Conservation (phyloP, 1,284 basidiomycete genomes). For the Puccinia horiana region DNA sequence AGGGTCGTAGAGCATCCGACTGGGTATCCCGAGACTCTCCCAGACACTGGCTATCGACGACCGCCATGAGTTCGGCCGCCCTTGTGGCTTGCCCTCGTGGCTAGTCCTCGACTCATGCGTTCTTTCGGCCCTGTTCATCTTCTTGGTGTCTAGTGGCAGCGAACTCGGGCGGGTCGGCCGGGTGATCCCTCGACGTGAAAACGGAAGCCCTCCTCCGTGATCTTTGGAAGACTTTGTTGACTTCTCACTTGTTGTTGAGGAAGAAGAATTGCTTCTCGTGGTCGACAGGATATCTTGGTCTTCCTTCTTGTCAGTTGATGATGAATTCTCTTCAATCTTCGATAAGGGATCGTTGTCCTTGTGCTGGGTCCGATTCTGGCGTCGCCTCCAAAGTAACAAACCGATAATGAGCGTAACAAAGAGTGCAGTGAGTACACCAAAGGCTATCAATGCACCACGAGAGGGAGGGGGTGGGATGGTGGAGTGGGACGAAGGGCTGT, state of each 20-base stretch:
- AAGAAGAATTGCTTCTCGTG: not conserved
- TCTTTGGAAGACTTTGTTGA: not conserved
- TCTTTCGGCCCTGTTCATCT: not conserved
- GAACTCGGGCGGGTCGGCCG: not conserved
- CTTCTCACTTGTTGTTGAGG: not conserved
- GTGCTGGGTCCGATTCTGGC: not conserved
- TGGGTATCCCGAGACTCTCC: conserved; percentile 33
- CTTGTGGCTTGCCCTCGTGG: not conserved
- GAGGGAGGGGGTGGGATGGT: not conserved
- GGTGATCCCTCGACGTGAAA: not conserved
- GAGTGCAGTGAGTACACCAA: not conserved
- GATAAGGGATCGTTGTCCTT: not conserved
- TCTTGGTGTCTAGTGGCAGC: not conserved
- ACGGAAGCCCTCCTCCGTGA: not conserved
- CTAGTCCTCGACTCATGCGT: not conserved
- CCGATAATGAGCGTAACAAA: not conserved
- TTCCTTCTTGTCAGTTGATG: not conserved
- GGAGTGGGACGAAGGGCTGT: not conserved
- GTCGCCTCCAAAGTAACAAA: conserved; percentile 6
- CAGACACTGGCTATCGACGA: conserved; percentile 40
- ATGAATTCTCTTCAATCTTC: not conserved
- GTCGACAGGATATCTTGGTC: not conserved
- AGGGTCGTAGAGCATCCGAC: conserved; percentile 24
- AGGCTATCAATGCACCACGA: conserved; percentile 9
- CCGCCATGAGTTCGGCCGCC: conserved; percentile 36